phyloP scores from a whole-genome alignment of 2,329 filamentous ascomycete genomes.

The Penicillium glabrum region DNA sequence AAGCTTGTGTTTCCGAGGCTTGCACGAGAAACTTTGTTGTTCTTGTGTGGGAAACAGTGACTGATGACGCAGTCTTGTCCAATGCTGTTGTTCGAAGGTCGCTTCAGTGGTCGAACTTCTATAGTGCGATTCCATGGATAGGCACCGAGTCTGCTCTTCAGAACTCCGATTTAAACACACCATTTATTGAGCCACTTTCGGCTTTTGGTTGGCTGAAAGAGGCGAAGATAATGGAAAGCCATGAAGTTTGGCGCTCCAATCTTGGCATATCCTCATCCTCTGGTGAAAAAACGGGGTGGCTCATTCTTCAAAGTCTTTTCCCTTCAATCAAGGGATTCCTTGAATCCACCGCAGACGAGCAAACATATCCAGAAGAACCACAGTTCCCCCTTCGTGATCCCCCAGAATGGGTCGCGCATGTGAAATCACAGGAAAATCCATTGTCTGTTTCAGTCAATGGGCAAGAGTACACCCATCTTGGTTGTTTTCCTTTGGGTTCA shows the following conservation, averaged over 20 bases:
- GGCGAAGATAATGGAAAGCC: slow-evolving; percentile 43
- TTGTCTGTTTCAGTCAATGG: slow-evolving; percentile 40
- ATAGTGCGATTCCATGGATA: slow-evolving; percentile 48
- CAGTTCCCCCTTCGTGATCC: slow-evolving; percentile 26
- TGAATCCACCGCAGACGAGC: slow-evolving; percentile 21
- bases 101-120: slow-evolving; percentile 49
- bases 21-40: slow-evolving; percentile 45
- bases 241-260: slow-evolving; percentile 44
- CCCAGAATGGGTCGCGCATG: slow-evolving; percentile 33
- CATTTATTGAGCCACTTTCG: slow-evolving; percentile 41
- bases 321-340: slow-evolving; percentile 28
- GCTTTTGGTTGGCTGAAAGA: slow-evolving; percentile 51
- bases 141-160: slow-evolving; percentile 38
- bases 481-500: slow-evolving; percentile 50
- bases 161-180: slow-evolving; percentile 34
- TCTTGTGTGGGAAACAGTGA: slow-evolving; percentile 48
- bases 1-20: slow-evolving; percentile 49
- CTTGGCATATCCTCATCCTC: slow-evolving; percentile 20
- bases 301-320: slow-evolving; percentile 26
- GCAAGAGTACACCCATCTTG: slow-evolving; percentile 40
- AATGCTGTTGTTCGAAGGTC: slow-evolving; percentile 47
- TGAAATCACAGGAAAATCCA: slow-evolving; percentile 35
- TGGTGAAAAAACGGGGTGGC: slow-evolving; percentile 24
- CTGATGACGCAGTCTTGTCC: slow-evolving; percentile 37
- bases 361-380: slow-evolving; percentile 4